Conservation (phyloP, 441 rosid genomes). For the Biscutella laevigata region DNA sequence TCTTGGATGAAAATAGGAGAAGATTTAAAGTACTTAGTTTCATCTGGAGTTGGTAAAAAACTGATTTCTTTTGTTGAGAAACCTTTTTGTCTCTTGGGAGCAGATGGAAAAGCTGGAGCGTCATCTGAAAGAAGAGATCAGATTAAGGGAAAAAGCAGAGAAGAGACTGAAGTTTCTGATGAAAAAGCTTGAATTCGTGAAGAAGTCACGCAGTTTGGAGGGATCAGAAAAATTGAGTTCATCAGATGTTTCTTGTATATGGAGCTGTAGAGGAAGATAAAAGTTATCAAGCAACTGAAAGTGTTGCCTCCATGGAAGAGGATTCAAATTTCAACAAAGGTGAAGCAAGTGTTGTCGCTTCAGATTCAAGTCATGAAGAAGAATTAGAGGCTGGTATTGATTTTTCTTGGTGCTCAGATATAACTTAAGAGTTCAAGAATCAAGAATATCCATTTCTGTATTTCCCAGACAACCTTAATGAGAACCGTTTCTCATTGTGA, state of each 20-base stretch:
- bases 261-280: slow-evolving; percentile 16
- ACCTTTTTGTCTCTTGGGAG: slow-evolving; percentile 5
- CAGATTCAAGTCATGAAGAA: slow-evolving; percentile 21
- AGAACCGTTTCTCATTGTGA: not conserved
- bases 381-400: slow-evolving; percentile 7
- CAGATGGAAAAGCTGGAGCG: slow-evolving; percentile 61
- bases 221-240: slow-evolving; percentile 32
- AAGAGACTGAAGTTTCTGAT: slow-evolving; percentile 43
- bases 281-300: slow-evolving; percentile 14
- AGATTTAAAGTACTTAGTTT: not conserved
- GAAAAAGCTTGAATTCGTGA: slow-evolving; percentile 54
- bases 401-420: slow-evolving; percentile 9
- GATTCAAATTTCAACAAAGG: slow-evolving; percentile 16
- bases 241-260: slow-evolving; percentile 33
- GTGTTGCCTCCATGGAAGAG: slow-evolving; percentile 18
- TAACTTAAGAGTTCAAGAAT: not conserved
- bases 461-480: not conserved
- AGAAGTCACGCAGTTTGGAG: slow-evolving; percentile 26
- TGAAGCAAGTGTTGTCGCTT: slow-evolving; percentile 11
- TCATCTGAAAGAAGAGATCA: slow-evolving; percentile 53
- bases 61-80: not conserved
- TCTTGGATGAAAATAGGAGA: not conserved
- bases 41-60: not conserved
- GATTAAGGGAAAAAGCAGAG: slow-evolving; percentile 52
- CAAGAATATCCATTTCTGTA: slow-evolving; percentile 4